phyloP scores from a whole-genome alignment of 805 yeast species.

The Priceomyces carsonii region DNA sequence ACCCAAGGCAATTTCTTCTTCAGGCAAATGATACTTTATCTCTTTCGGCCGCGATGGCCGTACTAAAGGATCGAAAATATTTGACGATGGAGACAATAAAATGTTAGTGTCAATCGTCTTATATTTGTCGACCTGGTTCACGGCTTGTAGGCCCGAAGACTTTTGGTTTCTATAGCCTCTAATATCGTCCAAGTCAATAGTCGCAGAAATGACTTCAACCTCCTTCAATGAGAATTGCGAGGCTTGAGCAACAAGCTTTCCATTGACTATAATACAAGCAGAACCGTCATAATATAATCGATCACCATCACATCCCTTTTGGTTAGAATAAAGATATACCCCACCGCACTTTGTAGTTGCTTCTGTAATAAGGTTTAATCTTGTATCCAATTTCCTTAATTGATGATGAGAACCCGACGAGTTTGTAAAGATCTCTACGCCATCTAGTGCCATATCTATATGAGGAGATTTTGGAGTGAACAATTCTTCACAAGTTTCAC shows the following conservation, averaged over 20 bases:
- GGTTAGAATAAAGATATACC: constrained; percentile 88
- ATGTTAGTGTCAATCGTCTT: constrained; percentile 61
- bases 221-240: constrained; percentile 86
- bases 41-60: constrained; percentile 55
- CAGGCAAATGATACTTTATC: constrained; percentile 74
- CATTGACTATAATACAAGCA: constrained; percentile 91
- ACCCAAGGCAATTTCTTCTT: constrained; percentile 95
- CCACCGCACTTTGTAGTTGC: constrained; percentile 98
- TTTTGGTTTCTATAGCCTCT: constrained; percentile 75
- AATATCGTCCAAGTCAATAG: constrained; percentile 90
- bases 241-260: constrained; percentile 89
- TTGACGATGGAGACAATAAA: constrained; percentile 62
- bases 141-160: constrained; percentile 76
- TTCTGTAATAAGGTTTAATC: constrained; percentile 82
- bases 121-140: constrained; percentile 42
- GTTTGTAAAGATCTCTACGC: constrained; percentile 95
- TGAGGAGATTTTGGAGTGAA: constrained; percentile 97
- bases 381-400: constrained; percentile 80
- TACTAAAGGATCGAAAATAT: constrained; percentile 61
- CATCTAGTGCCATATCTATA: constrained; percentile 86
- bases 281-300: constrained; percentile 96
- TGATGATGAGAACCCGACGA: constrained; percentile 99
- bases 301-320: constrained; percentile 98
- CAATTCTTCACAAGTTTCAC: constrained; percentile 96
- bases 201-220: constrained; percentile 94